phyloP scores from a whole-genome alignment of 2,329 filamentous ascomycete genomes.

The Metarhizium sp. region DNA sequence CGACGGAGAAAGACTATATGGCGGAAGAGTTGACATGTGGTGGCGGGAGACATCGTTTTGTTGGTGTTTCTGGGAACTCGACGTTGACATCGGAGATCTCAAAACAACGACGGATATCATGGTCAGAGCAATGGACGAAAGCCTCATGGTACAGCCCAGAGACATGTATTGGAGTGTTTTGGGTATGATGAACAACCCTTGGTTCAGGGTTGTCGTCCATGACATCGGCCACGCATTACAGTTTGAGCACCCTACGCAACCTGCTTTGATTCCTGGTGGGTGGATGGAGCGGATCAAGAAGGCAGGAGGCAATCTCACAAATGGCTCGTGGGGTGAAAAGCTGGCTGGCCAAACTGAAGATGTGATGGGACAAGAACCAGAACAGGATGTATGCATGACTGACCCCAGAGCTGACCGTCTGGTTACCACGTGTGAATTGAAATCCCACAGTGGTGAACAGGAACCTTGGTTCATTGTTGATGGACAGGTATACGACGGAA shows the following conservation, averaged over 20 bases:
- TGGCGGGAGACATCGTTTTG: constrained; percentile 79
- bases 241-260: constrained; percentile 86
- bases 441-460: constrained; percentile 53
- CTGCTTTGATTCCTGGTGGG: constrained; percentile 65
- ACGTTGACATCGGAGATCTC: constrained; percentile 55
- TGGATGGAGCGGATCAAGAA: constrained; percentile 95
- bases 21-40: constrained; percentile 68
- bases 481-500: constrained; percentile 83
- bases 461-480: constrained; percentile 83
- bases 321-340: constrained; percentile 78
- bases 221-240: constrained; percentile 51
- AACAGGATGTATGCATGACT: constrained; percentile 67
- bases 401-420: constrained; percentile 52
- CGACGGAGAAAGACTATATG: constrained; percentile 56
- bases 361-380: constrained; percentile 34
- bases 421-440: constrained; percentile 65
- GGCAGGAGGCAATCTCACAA: constrained; percentile 66
- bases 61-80: constrained; percentile 86
- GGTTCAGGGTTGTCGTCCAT: constrained; percentile 74
- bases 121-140: constrained; percentile 82
- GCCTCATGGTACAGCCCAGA: constrained; percentile 74
- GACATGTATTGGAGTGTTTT: constrained; percentile 96
- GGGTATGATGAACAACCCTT: constrained; percentile 97
- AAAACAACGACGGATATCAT: constrained; percentile 60
- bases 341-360: constrained; percentile 40